A percentile compares a stretch with the other conserved stretches of the same genome.
phyloP scores from a whole-genome alignment of 768 basidiomycete species.

The Boletus sp. region DNA sequence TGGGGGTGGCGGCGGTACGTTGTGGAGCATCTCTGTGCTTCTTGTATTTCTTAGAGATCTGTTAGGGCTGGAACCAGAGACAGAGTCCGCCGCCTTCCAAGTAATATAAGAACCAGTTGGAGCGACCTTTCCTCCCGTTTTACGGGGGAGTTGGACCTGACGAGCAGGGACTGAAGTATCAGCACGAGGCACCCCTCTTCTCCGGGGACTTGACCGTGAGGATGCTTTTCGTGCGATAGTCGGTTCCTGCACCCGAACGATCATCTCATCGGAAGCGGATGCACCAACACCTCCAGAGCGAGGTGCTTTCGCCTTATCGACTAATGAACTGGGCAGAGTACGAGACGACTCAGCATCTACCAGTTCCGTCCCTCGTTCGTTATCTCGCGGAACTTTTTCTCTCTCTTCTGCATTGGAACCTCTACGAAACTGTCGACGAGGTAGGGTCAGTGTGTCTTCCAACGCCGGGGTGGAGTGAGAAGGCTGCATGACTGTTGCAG shows the following conservation, averaged over 20 bases:
- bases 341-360: constrained; percentile 22
- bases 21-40: constrained; percentile 30
- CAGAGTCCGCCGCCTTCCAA: constrained; percentile 33
- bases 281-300: constrained; percentile 14
- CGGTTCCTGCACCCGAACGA: constrained; percentile 19
- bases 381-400: constrained; percentile 23
- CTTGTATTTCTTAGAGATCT: constrained; percentile 24
- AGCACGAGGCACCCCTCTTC: constrained; percentile 19
- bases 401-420: constrained; percentile 26
- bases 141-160: constrained; percentile 10
- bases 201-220: constrained; percentile 18
- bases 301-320: constrained; percentile 15
- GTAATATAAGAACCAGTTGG: constrained; percentile 21
- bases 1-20: constrained; percentile 11
- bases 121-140: constrained; percentile 24
- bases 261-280: constrained; percentile 22
- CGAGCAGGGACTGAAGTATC: constrained; percentile 21
- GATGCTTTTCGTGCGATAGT: constrained; percentile 11
- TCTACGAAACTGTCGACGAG: constrained; percentile 27
- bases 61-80: constrained; percentile 33
- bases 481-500: constrained; percentile 22
- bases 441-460: constrained; percentile 27
- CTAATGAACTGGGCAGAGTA: constrained; percentile 8
- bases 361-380: constrained; percentile 20
- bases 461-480: constrained; percentile 28